Conservation (phyloP, 148 eudicot genomes). For the Simmondsia chinensis region DNA sequence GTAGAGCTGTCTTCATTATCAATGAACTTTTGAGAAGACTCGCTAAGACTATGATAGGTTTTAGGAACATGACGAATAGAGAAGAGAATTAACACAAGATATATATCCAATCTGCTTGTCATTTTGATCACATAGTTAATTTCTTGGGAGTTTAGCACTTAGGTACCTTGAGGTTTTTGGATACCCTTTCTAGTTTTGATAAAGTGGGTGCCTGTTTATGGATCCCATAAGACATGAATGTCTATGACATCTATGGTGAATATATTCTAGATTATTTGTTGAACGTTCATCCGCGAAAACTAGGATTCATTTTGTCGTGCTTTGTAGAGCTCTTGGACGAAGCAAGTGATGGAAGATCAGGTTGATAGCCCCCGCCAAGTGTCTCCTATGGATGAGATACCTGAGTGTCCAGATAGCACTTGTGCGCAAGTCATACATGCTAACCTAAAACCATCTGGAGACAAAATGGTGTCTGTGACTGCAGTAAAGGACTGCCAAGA, state of each 20-base stretch:
- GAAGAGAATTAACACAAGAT: no score
- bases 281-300: background rate
- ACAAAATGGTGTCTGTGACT: slow-evolving; percentile 2
- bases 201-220: background rate
- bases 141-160: no score
- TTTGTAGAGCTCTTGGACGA: slow-evolving; percentile 42
- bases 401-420: slow-evolving; percentile 32
- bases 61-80: no score
- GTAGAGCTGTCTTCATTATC: no score
- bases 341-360: slow-evolving; percentile 26
- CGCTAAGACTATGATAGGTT: no score
- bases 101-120: no score
- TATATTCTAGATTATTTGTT: no score
- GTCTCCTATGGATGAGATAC: slow-evolving; percentile 13
- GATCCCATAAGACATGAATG: background rate
- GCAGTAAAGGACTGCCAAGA: slow-evolving; percentile 12
- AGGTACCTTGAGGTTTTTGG: no score
- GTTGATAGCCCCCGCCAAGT: slow-evolving; percentile 19
- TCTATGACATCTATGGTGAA: no score
- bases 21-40: no score
- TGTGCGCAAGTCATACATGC: slow-evolving; percentile 27
- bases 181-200: background rate
- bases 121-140: no score
- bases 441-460: slow-evolving; percentile 3
- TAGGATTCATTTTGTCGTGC: background rate